Evolutionary conservation across 345 rosid species (phyloP), one percentile per base, ranked within the genome.

Genomic region (Dipteronia sinensis): DNA sequence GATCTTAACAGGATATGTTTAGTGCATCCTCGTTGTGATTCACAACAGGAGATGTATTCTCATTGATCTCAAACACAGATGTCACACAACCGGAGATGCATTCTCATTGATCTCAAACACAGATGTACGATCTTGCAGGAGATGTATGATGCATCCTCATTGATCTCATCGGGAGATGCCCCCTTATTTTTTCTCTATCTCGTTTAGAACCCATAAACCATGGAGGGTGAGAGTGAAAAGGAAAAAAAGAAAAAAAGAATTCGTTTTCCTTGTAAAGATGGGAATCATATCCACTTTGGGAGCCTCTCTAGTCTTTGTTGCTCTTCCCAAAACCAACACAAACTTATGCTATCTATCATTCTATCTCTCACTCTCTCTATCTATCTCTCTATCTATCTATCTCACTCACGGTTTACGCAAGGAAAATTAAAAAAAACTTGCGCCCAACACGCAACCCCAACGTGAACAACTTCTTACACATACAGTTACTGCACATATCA

Each of bases 391-490:
- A n/a, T n/a, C n/a, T n/a, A n/a, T 67, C 11, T 25, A 9, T 31
- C 55, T 23, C 23, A 22, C 29, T 42, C 59, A 17, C 34, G 19
- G 59, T 59, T 79, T 72, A 77, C 73, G 77, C 19, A 71, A 74
- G 40, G 27, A 12, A 47, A 69, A 42, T 0, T 0, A 25, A 31
- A 53, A 16, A 77, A 77, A 67, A 51, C 76, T 83, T 27, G 75
- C 74, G 76, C 65, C 80, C 76, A 46, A 79, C 89, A 86, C 89
- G 89, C 87, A 82, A 84, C 81, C 86, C 84, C 74, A 73, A 81
- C 87, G 81, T 76, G 84, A 31, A 31, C 79, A 78, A 38, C 65
- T 56, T 47, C 71, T 67, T 72, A 16, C 38, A 20, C 67, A 29
- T 16, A 31, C 42, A 31, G 11, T n/a, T 23, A 9, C 65, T 44